These are phyloP conservation scores for Thymus quinquecostatus DNA, from an alignment of 257 asterid genomes.

Conservation along the genomic window DNA sequence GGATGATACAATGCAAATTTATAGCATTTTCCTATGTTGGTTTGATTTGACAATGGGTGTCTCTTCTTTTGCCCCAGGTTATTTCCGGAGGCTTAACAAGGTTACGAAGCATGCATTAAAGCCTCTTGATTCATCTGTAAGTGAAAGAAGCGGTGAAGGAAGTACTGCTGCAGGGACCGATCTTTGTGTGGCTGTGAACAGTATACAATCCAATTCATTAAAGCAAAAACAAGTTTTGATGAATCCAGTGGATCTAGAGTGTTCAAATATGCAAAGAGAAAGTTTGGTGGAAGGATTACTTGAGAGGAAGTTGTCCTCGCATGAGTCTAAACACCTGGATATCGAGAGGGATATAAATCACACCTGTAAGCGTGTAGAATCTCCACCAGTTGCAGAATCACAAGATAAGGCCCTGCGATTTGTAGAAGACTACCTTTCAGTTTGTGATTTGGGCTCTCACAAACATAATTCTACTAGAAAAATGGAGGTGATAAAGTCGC, in stretches of 20 bases:
- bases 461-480: conserved; percentile 35
- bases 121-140: conserved; percentile 39
- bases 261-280: conserved; percentile 30
- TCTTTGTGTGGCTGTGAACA: conserved; percentile 27
- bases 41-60: conserved; percentile 19
- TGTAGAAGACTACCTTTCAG: conserved; percentile 66
- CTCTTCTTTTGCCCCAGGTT: conserved; percentile 38
- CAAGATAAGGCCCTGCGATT: conserved; percentile 58
- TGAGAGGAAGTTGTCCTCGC: conserved; percentile 32
- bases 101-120: conserved; percentile 13
- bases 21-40: conserved; percentile 12
- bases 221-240: conserved; percentile 25
- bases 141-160: conserved; percentile 31
- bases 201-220: conserved; percentile 31
- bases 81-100: conserved; percentile 40
- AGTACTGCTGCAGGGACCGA: conserved; percentile 26
- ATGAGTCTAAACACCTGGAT: conserved; percentile 28
- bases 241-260: conserved; percentile 17
- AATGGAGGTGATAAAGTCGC: conserved; percentile 38
- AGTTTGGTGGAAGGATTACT: conserved; percentile 22
- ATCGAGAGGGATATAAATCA: conserved; percentile 36
- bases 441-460: conserved; percentile 39
- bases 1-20: conserved; percentile 16
- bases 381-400: conserved; percentile 55
- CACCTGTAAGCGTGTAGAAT: conserved; percentile 34